A percentile compares a stretch with the other conserved stretches of the same genome.
These are phyloP conservation scores for Kappamyces sp. DNA, from an alignment of 192 early-diverging fungal genomes.

Conservation along the genomic window DNA sequence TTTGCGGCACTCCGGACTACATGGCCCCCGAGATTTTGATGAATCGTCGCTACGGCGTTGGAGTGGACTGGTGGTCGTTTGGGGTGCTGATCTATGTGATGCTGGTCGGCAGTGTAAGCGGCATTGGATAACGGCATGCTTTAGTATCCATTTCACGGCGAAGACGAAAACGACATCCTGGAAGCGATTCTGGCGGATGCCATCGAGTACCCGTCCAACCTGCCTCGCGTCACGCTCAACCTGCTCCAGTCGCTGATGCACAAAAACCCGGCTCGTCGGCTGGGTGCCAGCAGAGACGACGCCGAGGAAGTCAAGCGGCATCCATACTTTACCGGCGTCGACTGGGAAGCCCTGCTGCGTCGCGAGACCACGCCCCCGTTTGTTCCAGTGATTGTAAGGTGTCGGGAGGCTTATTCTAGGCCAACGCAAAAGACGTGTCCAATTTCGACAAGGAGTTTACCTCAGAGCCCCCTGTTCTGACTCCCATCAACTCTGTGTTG, in stretches of 20 bases:
- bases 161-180: constrained; percentile 94
- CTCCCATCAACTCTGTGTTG: constrained; percentile 80
- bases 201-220: constrained; percentile 88
- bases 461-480: constrained; percentile 79
- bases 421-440: constrained; percentile 73
- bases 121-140: constrained; percentile 1
- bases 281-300: constrained; percentile 80
- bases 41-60: constrained; percentile 83
- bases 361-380: constrained; percentile 84
- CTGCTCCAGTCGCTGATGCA: constrained; percentile 80
- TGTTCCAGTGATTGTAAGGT: constrained; percentile 77
- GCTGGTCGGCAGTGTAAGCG: constrained; percentile 63
- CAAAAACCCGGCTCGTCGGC: constrained; percentile 78
- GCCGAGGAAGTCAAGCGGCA: constrained; percentile 94
- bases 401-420: constrained; percentile 19
- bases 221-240: constrained; percentile 86
- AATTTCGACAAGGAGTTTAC: constrained; percentile 99
- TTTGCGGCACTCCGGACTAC: constrained; percentile 88
- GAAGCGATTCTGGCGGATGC: constrained; percentile 93
- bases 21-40: constrained; percentile 97
- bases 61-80: constrained; percentile 98
- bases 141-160: constrained; percentile 90
- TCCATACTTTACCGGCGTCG: constrained; percentile 89
- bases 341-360: constrained; percentile 91
- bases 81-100: constrained; percentile 88